Base-by-base conservation (phyloP, 2,329 filamentous ascomycete genomes). In the Xylariaceae sp. region DNA sequence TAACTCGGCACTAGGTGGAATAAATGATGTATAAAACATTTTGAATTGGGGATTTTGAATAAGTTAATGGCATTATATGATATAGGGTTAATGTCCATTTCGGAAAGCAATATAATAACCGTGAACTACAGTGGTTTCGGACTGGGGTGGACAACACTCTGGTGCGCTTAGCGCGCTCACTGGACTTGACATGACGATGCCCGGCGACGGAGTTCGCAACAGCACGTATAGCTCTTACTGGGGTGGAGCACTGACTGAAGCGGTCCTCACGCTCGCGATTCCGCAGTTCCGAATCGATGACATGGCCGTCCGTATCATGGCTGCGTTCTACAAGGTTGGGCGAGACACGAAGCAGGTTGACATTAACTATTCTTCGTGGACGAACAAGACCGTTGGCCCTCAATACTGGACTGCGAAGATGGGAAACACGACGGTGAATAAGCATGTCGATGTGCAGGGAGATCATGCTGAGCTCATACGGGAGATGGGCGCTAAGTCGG, bases 281-380 rank as follows among this genome's bases (percentile, higher is more conserved):
- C 50, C 65, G 5, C 63, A 50, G 28, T 68, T 64, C 53, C 45
- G 67, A 16, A 54, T 69, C 0, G 67, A 97, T 67, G 94, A 98
- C 71, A 96, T 96, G 88, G 90, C 85, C 7, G 87, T 91, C 70
- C 87, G 94, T 62, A 96, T 89, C 69, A 87, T 89, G 84, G 80
- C 87, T 4, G 79, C 86, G 44, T 86, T 83, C 68, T 89, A 87
- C 76, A 88, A 88, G 73, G 84, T 87, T 29, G 84, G 85, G 48
- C 76, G 80, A 59, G 80, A 78, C 1, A 69, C 83, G 1, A 69
- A 72, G 14, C 74, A 80, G 55, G 73, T 77, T 0, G 76, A 79
- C 3, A 87, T 90, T 73, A 97, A 93, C 80, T 97, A 96, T 76
- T 88, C 88, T 63, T 91, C 91, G 8, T 98, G 94, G 93, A 91